These are phyloP conservation scores for Aphanomyces cochlioides DNA, from an alignment of 352 stramenopile genomes.

Conservation along the genomic window DNA sequence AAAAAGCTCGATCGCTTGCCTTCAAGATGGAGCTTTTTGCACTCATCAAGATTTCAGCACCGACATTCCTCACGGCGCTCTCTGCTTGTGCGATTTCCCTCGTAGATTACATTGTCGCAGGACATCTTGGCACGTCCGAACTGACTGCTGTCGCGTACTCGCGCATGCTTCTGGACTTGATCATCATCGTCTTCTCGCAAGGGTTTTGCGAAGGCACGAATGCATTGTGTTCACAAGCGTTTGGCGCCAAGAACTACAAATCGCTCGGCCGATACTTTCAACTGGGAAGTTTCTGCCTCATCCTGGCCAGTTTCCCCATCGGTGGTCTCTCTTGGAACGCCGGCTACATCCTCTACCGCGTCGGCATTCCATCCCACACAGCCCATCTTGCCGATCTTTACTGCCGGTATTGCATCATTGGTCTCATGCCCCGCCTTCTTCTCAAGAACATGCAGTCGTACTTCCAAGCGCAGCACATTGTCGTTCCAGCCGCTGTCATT, in stretches of 20 bases:
- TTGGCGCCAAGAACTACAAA: not conserved
- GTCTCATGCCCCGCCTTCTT: conserved; percentile 5
- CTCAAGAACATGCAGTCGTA: not conserved
- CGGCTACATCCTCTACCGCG: not conserved
- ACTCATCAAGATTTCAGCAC: conserved; percentile 55
- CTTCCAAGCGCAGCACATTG: conserved; percentile 14
- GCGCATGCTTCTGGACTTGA: conserved; percentile 74
- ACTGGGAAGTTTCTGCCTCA: not conserved
- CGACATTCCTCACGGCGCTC: conserved; percentile 59
- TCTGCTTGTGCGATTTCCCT: conserved; percentile 75
- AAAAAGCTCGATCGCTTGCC: not conserved
- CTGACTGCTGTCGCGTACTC: conserved; percentile 76
- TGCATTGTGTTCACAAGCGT: conserved; percentile 71
- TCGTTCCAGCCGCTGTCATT: not conserved
- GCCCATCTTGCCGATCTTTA: not conserved
- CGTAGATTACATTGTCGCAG: conserved; percentile 75
- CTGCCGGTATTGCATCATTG: not conserved
- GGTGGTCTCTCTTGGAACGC: not conserved
- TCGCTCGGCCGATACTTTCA: conserved; percentile 1
- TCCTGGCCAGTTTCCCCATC: not conserved
- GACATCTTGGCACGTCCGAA: conserved; percentile 68
- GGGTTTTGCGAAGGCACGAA: conserved; percentile 77
- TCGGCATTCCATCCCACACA: not conserved
- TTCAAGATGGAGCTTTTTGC: conserved; percentile 37
- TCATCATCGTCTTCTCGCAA: conserved; percentile 76